Evolutionary conservation across 208 protist genomes (phyloP).

Genomic region (Acanthamoeba rhysodes): DNA sequence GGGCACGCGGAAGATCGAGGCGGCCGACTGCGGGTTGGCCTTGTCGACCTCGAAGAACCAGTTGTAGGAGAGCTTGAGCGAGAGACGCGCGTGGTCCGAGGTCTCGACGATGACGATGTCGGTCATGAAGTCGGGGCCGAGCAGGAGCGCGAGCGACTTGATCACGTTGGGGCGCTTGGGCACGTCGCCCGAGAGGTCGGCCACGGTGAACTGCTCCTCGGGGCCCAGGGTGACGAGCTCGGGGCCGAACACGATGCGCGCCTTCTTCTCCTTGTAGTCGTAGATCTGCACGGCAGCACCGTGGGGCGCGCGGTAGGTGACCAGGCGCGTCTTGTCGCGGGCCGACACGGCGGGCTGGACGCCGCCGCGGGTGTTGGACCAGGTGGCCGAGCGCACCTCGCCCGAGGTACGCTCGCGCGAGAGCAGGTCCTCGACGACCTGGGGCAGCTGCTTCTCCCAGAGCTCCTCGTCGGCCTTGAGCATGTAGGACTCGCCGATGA

Average conservation of each 20-base stretch:
- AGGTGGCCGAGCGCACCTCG: no score
- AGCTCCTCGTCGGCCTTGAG: conserved; percentile 95
- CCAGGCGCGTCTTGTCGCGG: conserved; percentile 91
- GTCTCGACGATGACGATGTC: conserved; percentile 97
- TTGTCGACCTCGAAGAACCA: conserved; percentile 96
- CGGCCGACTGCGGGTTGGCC: conserved; percentile 75
- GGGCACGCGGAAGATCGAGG: conserved; percentile 94
- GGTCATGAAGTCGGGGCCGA: conserved; percentile 96
- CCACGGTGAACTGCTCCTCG: conserved; percentile 97
- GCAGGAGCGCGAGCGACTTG: conserved; percentile 94
- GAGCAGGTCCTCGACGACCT: conserved; percentile 94
- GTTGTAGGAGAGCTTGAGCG: conserved; percentile 97
- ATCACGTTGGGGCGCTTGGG: conserved; percentile 94
- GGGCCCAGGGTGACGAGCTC: conserved; percentile 96
- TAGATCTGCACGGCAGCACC: conserved; percentile 97
- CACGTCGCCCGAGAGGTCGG: conserved; percentile 95
- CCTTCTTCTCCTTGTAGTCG: conserved; percentile 94
- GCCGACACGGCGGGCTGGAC: no score
- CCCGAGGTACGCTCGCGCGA: conserved; percentile 32
- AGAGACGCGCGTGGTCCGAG: conserved; percentile 96
- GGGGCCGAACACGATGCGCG: conserved; percentile 95
- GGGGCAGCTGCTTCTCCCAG: conserved; percentile 95
- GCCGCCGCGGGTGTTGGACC: no score
- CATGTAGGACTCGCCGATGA: conserved; percentile 96
- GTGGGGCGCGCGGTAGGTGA: conserved; percentile 96